A percentile compares a stretch with the other conserved stretches of the same genome.
Conservation (phyloP, 257 asterid species). For the Solanum paucissectum region DNA sequence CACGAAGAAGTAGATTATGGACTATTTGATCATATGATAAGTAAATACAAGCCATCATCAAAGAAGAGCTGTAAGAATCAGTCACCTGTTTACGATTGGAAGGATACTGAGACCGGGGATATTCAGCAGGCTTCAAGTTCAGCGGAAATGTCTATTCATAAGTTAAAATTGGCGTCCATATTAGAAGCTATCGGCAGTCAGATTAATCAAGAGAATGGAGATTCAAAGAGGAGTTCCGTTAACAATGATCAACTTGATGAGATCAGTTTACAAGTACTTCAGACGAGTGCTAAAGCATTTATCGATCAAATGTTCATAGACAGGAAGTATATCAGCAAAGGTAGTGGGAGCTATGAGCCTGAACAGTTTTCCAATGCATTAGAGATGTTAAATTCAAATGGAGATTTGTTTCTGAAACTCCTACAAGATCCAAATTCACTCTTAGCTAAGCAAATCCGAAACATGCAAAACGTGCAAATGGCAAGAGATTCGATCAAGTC, state of each 20-base stretch:
- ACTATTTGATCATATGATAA: constrained; percentile 12
- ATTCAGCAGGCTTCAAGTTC: constrained; percentile 20
- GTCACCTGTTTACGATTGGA: constrained; percentile 3
- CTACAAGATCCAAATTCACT: constrained; percentile 29
- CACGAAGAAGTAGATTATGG: constrained; percentile 13
- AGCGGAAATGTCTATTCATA: constrained; percentile 15
- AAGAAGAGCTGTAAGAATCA: constrained; percentile 12
- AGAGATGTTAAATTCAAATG: constrained; percentile 36
- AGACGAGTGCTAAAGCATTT: constrained; percentile 47
- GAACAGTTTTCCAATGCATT: constrained; percentile 47
- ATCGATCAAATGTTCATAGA: constrained; percentile 40
- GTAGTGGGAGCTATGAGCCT: constrained; percentile 14
- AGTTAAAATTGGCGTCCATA: constrained; percentile 27
- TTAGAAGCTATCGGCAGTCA: constrained; percentile 31
- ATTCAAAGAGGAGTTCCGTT: background rate
- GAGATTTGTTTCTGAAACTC: constrained; percentile 32
- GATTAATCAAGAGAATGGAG: constrained; percentile 20
- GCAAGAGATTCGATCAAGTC: constrained; percentile 6
- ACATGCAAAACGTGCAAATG: constrained; percentile 3
- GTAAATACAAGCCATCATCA: constrained; percentile 13
- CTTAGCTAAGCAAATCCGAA: constrained; percentile 8
- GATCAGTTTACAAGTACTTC: constrained; percentile 25
- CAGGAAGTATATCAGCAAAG: constrained; percentile 12
- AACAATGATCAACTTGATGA: constrained; percentile 17
- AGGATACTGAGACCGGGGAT: constrained; percentile 6